Evolutionary conservation across 306 rosid species (phyloP), one percentile per base, ranked within the genome.

Genomic region (Vicia villosa): DNA sequence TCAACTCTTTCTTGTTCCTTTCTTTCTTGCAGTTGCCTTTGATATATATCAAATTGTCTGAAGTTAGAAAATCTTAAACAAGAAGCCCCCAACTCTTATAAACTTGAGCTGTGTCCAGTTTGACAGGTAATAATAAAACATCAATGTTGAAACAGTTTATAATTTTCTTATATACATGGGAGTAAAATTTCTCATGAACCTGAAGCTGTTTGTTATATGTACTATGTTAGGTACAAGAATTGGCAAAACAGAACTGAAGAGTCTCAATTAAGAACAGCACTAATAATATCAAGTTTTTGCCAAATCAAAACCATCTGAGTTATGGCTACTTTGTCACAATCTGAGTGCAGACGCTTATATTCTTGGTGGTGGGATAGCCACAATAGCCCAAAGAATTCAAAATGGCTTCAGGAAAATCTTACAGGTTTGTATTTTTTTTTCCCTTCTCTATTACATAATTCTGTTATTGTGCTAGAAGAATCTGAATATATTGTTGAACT

Each of bases 311-410:
- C 84, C 76, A 56, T 69, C 70, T 74, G 82, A 71, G 72, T 77
- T 72, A 91, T 95, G 96, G 93, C 90, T 71, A 84, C 92, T 61
- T 70, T 87, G 72, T 76, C 74, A 50, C 84, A 86, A 76, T 87
- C 95, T 1, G 99, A 89, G 72, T 80, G 97, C 41, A 77, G 89
- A 74, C 95, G 88, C 66, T 80, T 88, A 46, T 95, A 95, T 79
- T 95, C 99, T 70, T 91, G 99, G 99, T 89, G 97, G 97, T 95
- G 99, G 99, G 99, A 95, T 73, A 95, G 99, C 77, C 99, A 91
- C 82, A 82, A 84, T 52, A 82, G 87, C 74, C 99, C 99, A 40
- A 89, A 83, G 74, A 95, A 87, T 68, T 95, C 99, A 21, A 95
- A 95, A 89, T 95, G 99, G 99, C 97, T 95, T 74, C 91, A 84